Conservation (phyloP, 2,329 filamentous ascomycete genomes). For the Apiospora aurea region DNA sequence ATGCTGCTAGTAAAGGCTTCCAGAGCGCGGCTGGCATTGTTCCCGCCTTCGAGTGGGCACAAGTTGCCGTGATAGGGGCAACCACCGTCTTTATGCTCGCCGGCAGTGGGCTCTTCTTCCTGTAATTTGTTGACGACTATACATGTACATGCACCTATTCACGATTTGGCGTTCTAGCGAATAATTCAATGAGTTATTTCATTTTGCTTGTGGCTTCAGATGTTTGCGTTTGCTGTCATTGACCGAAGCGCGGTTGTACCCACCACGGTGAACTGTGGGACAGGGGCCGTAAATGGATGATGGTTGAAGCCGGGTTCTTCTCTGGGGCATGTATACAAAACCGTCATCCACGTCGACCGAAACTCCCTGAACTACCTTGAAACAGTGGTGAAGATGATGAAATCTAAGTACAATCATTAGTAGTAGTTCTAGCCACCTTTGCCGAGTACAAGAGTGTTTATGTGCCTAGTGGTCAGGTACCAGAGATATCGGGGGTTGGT, state of each 20-base stretch:
- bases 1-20: slow-evolving; percentile 47
- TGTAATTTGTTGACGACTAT: slow-evolving; percentile 23
- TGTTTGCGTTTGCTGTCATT: not conserved
- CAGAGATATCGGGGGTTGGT: not conserved
- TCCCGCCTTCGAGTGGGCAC: slow-evolving; percentile 34
- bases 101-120: slow-evolving; percentile 44
- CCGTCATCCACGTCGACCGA: not conserved
- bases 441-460: not conserved
- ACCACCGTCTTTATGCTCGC: slow-evolving; percentile 42
- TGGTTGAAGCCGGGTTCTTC: not conserved
- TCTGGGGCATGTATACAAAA: not conserved
- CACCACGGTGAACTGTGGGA: not conserved
- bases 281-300: not conserved
- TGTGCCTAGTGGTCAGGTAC: not conserved
- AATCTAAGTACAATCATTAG: not conserved
- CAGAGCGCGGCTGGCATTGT: slow-evolving; percentile 32
- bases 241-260: not conserved
- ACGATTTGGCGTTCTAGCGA: slow-evolving; percentile 17
- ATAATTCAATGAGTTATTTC: no score
- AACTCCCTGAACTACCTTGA: not conserved
- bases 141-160: not conserved
- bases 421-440: not conserved
- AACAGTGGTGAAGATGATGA: not conserved
- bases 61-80: slow-evolving; percentile 38
- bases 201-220: not conserved